Evolutionary conservation across 495 filamentous ascomycete species (phyloP), one percentile per base, ranked within the genome.

Genomic region (Evansstolkia leycettana): DNA sequence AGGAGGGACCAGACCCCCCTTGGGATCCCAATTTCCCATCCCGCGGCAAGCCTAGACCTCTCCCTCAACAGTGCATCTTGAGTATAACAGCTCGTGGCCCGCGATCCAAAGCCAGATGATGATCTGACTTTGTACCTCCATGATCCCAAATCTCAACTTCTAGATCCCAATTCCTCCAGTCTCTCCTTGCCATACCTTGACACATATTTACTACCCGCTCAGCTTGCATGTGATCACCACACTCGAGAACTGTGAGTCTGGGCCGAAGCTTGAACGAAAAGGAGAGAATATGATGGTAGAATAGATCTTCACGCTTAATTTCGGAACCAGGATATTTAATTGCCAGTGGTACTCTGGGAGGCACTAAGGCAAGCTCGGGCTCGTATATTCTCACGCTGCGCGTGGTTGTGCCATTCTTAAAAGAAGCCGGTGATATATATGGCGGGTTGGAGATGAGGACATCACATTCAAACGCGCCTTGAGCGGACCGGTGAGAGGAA

Each of bases 391-490:
- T 67, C 17, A 96, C 90, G 17, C 77, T 82, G 30, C 80, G 73
- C 0, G 67, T 60, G 0, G 81, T 86, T 0, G 64, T 72, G 2
- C 62, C 67, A 8, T 50, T 58, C 2, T 46, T 41, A 43, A 81
- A 92, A 1, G 64, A 61, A 0, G 34, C 12, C 0, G 52, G 50
- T 8, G 87, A 89, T 31, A 98, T 80, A 54, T 98, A 96, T 0
- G 90, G 90, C 8, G 90, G 90, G 55, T 98, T 98, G 3, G 80
- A 75, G 20, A 86, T 73, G 0, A 98, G 51, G n/a, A 98, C 49
- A 42, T 93, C 82, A 38, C 69, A 75, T 16, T 27, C 34, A 13
- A 33, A 2, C 8, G 33, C n/a, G n/a, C 11, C 6, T 33, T 25
- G 34, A 28, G 20, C 5, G 20, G 9, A 23, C 20, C 20, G 4